phyloP scores from a whole-genome alignment of 495 filamentous ascomycete species.

The Daldinia vernicosa region DNA sequence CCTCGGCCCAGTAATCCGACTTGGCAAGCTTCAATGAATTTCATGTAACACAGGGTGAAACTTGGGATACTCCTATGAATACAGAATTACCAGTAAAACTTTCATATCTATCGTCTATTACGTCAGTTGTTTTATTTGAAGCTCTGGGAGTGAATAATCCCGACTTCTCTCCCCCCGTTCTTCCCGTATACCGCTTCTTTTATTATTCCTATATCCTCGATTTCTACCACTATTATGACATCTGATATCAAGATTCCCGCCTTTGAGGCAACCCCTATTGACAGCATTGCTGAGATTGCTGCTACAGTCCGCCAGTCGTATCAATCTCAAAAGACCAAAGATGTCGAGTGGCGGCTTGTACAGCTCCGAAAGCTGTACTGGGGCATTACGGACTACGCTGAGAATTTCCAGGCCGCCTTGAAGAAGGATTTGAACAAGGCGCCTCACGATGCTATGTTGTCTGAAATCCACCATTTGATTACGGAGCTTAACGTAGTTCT shows the following conservation, averaged over 20 bases:
- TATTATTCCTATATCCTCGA: neutral
- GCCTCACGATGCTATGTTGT: slow-evolving; percentile 71
- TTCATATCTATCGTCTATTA: neutral
- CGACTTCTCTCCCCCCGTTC: too few species aligned
- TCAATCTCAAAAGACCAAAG: slow-evolving; percentile 79
- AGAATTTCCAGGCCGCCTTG: slow-evolving; percentile 73
- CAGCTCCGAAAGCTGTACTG: slow-evolving; percentile 95
- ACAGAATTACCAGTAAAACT: neutral
- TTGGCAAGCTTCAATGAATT: neutral
- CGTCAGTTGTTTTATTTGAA: neutral
- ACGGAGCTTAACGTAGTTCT: slow-evolving; percentile 81
- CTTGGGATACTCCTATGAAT: neutral
- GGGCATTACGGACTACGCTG: slow-evolving; percentile 80
- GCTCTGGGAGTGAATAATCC: neutral
- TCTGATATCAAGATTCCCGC: slow-evolving; percentile 57
- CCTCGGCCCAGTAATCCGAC: slow-evolving; percentile 1
- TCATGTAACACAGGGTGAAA: neutral
- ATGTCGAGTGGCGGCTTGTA: slow-evolving; percentile 78
- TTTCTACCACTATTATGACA: slow-evolving; percentile 43
- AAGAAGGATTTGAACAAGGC: slow-evolving; percentile 78
- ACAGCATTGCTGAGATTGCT: slow-evolving; percentile 68
- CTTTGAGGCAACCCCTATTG: slow-evolving; percentile 72
- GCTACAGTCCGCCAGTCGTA: slow-evolving; percentile 70
- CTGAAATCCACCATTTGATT: slow-evolving; percentile 75
- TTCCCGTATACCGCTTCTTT: neutral